Evolutionary conservation across 2,329 filamentous ascomycete species (phyloP).

Genomic region (Epichloe gansuensis): DNA sequence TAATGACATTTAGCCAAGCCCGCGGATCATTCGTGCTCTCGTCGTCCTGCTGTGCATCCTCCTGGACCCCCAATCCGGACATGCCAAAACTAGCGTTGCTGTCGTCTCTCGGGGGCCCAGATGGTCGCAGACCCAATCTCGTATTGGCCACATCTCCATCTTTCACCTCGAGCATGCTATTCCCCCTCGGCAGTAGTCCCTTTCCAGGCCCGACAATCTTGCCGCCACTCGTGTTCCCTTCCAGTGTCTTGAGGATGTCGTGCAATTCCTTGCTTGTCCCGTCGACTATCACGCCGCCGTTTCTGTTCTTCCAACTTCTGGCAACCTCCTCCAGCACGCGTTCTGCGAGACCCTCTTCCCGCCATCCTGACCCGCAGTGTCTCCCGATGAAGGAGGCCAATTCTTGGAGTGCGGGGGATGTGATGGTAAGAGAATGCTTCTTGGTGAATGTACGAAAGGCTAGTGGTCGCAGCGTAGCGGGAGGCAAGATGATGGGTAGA

Average conservation of each 20-base stretch:
- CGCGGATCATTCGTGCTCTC: conserved; percentile 54
- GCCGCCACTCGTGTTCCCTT: conserved; percentile 83
- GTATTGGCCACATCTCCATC: conserved; percentile 41
- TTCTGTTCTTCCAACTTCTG: conserved; percentile 79
- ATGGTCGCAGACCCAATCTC: conserved; percentile 38
- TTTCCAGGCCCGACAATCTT: conserved; percentile 42
- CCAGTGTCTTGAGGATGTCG: conserved; percentile 69
- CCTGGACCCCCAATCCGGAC: conserved; percentile 38
- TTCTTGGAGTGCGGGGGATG: conserved; percentile 71
- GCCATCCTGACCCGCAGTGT: conserved; percentile 91
- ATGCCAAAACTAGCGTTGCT: conserved; percentile 54
- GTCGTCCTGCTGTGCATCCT: conserved; percentile 38
- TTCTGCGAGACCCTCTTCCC: conserved; percentile 87
- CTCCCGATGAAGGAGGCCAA: conserved; percentile 83
- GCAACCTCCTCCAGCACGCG: conserved; percentile 85
- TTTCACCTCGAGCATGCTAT: conserved; percentile 48
- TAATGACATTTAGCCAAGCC: conserved; percentile 72
- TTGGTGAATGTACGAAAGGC: conserved; percentile 96
- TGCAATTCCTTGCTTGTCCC: conserved; percentile 64
- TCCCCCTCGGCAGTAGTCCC: conserved; percentile 41
- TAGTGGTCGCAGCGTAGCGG: conserved; percentile 72
- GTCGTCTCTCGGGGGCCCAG: conserved; percentile 39
- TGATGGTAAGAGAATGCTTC: conserved; percentile 89
- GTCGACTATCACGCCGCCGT: conserved; percentile 83
- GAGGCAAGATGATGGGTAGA: conserved; percentile 78